Base-by-base conservation (phyloP, 208 protist genomes). In the Angomonas deanei region DNA sequence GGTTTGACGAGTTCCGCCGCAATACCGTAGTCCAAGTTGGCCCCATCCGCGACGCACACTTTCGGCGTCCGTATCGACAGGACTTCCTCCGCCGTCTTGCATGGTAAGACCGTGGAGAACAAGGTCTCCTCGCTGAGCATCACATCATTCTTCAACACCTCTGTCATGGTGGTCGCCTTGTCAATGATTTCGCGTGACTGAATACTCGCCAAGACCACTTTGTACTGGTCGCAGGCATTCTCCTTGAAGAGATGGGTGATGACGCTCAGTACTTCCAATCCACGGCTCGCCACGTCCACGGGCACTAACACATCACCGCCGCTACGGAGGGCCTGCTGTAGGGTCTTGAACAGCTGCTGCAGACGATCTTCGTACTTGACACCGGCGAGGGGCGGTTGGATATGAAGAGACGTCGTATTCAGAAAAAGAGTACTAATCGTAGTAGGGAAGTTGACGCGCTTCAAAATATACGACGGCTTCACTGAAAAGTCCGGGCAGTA, bases 401-500 rank as follows among this genome's bases (percentile, higher is more conserved):
- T 17, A 67, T 47, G 34, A 47, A 61, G 48, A 1, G 55, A 6
- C 24, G 30, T 31, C 10, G 33, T 74, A 56, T 81, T 74, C 21
- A 92, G 53, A 46, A 90, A 80, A 24, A 91, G 64, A 26, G 93
- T 75, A 52, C 86, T 93, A 31, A 83, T 36, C 15, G 80, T 76
- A n/a, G 80, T 87, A 17, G 90, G 85, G 26, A 87, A 74, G 15
- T 69, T 72, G 64, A 92, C 88, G 4, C 62, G 70, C 64, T 86
- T 86, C 42, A 96, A 69, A 19, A 74, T 72, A 64, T 89, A 86
- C 0, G 90, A 96, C 17, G 83, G 75, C 50, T 85, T 84, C 27
- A 86, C 52, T 2, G 90, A 86, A 61, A 82, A 93, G 61, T 93
- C 90, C 0, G 86, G 86, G 70, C 90, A 93, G 75, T 96, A 96